A percentile compares a stretch with the other conserved stretches of the same genome.
Evolutionary conservation across 495 filamentous ascomycete species (phyloP).

Genomic region (Neurospora sp.): DNA sequence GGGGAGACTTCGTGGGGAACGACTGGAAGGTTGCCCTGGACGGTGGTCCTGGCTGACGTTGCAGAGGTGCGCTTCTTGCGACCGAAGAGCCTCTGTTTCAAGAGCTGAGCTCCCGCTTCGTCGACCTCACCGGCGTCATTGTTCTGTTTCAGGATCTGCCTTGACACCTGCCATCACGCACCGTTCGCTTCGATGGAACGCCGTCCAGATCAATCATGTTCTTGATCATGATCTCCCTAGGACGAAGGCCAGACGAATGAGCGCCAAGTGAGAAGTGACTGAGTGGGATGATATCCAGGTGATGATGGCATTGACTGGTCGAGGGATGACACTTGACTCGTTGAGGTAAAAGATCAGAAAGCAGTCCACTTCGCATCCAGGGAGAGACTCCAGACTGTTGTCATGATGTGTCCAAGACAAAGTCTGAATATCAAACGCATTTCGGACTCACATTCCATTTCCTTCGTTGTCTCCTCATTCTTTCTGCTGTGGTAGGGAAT

Average conservation of each 20-base stretch:
- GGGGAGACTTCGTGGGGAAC: neutral
- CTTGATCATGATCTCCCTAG: neutral
- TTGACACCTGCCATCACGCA: conserved; percentile 5
- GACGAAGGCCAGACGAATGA: neutral
- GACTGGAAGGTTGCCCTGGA: neutral
- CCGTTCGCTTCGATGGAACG: neutral
- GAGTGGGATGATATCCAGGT: conserved; percentile 1
- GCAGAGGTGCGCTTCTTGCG: neutral
- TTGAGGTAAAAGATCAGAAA: neutral
- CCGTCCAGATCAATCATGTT: conserved; percentile 3
- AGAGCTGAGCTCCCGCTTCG: neutral
- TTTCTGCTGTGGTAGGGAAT: neutral
- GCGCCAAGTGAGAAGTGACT: neutral
- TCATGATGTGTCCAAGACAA: neutral
- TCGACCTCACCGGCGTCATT: neutral
- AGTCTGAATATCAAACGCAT: neutral
- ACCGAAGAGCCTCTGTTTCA: neutral
- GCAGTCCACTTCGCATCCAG: neutral
- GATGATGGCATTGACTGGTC: neutral
- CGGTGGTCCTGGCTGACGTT: neutral
- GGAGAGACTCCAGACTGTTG: neutral
- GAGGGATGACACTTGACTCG: neutral
- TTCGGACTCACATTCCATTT: neutral
- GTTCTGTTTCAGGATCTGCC: conserved; percentile 11
- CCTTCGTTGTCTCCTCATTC: neutral